Conservation (phyloP, 495 filamentous ascomycete genomes). For the Aspergillus panamensis region DNA sequence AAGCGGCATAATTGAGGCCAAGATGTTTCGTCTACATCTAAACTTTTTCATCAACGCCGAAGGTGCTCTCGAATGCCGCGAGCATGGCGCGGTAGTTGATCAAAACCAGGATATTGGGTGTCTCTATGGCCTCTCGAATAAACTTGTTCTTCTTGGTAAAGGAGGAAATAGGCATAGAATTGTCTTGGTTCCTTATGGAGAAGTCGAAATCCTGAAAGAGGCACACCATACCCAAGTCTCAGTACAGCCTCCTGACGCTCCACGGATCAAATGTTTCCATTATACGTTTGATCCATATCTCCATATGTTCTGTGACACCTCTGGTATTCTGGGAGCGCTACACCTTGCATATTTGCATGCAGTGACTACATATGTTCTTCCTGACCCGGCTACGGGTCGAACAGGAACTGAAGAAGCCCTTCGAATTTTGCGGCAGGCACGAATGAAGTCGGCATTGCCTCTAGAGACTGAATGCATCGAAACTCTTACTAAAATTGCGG, state of each 20-base stretch:
- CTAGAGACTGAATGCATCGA: constrained; percentile 37
- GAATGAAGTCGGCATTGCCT: constrained; percentile 43
- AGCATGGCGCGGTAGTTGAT: constrained; percentile 55
- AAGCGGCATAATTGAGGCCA: constrained; percentile 26
- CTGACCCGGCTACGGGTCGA: constrained; percentile 49
- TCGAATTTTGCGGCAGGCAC: constrained; percentile 39
- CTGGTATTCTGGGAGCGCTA: constrained; percentile 47
- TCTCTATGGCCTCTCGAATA: constrained; percentile 49
- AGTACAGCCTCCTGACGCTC: constrained; percentile 20
- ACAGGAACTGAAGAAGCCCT: constrained; percentile 60
- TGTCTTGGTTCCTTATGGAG: constrained; percentile 48
- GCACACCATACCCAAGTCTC: constrained; percentile 38
- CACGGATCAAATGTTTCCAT: constrained; percentile 34
- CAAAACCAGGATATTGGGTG: constrained; percentile 46
- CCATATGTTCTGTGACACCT: constrained; percentile 43
- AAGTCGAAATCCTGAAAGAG: constrained; percentile 17
- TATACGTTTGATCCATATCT: constrained; percentile 47
- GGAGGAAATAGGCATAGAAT: constrained; percentile 21
- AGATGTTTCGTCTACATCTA: constrained; percentile 46
- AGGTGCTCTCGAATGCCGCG: constrained; percentile 36
- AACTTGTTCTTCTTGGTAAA: constrained; percentile 44
- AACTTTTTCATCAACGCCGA: constrained; percentile 40
- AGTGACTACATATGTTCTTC: constrained; percentile 50
- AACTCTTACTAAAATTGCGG: constrained; percentile 41
- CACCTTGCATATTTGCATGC: constrained; percentile 55